These are phyloP conservation scores for Suhomyces terraborum DNA, from an alignment of 1,139 yeast species.

Conservation along the genomic window DNA sequence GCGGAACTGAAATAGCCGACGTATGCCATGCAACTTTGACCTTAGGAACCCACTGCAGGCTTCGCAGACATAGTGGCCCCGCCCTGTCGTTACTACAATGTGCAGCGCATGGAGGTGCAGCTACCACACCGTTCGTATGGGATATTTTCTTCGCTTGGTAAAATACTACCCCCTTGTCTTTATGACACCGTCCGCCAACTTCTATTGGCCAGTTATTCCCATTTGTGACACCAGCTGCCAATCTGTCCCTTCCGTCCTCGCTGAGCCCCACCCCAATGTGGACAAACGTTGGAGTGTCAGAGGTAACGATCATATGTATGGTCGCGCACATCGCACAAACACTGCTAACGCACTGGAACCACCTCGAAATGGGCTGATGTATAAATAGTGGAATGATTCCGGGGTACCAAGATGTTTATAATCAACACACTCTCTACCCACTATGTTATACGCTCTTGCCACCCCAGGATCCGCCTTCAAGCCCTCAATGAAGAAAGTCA, in stretches of 20 bases:
- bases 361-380: slow-evolving; percentile 2
- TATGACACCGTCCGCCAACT: too few species aligned
- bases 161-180: not conserved
- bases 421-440: not conserved
- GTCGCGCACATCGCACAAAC: slow-evolving; percentile 1
- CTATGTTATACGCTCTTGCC: slow-evolving; percentile 40
- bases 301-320: not conserved
- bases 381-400: slow-evolving; percentile 12
- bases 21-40: slow-evolving; percentile 1
- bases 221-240: not conserved
- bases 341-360: not conserved
- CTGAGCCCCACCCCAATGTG: slow-evolving; percentile 1
- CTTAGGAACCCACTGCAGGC: not conserved
- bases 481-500: slow-evolving; percentile 38
- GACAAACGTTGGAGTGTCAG: not conserved
- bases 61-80: slow-evolving; percentile 1
- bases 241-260: not conserved
- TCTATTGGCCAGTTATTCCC: too few species aligned
- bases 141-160: not conserved
- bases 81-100: not conserved
- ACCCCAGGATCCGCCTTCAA: slow-evolving; percentile 46
- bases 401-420: not conserved
- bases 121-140: slow-evolving; percentile 1
- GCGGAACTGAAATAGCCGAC: slow-evolving; percentile 1
- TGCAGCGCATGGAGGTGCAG: not conserved